Percentiles rank a stretch among this genome's conserved stretches.
Evolutionary conservation across 2,329 filamentous ascomycete species (phyloP).

Genomic region (Chaetomium sp.): DNA sequence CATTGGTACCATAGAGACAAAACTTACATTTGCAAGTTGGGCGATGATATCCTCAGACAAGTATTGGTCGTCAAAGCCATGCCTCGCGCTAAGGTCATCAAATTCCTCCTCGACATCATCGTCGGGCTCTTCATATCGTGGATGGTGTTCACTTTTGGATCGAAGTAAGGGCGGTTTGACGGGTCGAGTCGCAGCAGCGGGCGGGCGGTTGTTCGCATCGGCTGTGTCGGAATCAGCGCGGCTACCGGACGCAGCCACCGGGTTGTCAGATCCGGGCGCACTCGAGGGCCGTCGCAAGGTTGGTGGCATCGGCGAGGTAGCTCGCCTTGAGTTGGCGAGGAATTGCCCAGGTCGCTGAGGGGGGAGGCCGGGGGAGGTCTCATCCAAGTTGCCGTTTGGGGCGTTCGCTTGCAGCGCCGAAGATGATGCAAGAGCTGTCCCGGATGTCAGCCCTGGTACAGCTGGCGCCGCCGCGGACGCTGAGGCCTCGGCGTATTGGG

Average conservation of each 20-base stretch:
- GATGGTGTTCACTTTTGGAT: slow-evolving; percentile 51
- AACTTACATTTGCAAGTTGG: slow-evolving; percentile 67
- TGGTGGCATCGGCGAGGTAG: slow-evolving; percentile 8
- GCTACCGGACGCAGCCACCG: slow-evolving; percentile 15
- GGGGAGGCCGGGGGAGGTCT: not conserved
- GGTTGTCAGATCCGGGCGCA: slow-evolving; percentile 37
- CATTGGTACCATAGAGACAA: not conserved
- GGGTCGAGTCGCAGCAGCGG: slow-evolving; percentile 29
- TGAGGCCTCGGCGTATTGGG: slow-evolving; percentile 18
- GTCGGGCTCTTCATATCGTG: slow-evolving; percentile 29
- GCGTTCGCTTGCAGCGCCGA: not conserved
- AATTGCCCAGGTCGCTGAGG: not conserved
- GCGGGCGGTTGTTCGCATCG: slow-evolving; percentile 4
- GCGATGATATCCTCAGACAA: slow-evolving; percentile 85
- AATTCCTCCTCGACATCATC: slow-evolving; percentile 39
- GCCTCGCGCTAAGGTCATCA: slow-evolving; percentile 56
- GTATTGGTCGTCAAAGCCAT: slow-evolving; percentile 90
- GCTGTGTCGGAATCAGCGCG: slow-evolving; percentile 20
- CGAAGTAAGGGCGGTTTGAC: slow-evolving; percentile 47
- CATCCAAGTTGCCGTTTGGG: not conserved
- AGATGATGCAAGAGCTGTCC: slow-evolving; percentile 6
- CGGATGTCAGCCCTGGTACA: not conserved
- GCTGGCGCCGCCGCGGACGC: slow-evolving; percentile 3
- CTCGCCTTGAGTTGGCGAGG: slow-evolving; percentile 8
- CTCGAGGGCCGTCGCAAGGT: slow-evolving; percentile 38